A percentile compares a stretch with the other conserved stretches of the same genome.
phyloP scores from a whole-genome alignment of 2,329 filamentous ascomycete species.

The Penicillium carneum region DNA sequence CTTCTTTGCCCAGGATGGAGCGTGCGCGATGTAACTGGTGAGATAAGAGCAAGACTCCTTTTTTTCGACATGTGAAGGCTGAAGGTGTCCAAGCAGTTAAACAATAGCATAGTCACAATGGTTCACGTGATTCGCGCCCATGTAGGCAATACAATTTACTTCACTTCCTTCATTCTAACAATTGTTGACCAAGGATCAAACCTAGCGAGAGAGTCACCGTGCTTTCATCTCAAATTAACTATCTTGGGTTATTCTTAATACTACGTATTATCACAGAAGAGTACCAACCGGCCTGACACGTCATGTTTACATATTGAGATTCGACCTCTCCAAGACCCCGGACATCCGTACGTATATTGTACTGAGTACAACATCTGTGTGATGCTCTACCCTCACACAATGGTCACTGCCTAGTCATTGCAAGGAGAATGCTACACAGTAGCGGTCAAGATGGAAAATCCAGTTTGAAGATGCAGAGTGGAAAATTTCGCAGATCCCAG shows the following conservation, averaged over 20 bases:
- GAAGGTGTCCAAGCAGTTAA: background rate
- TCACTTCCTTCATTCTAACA: background rate
- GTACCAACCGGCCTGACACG: background rate
- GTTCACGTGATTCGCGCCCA: background rate
- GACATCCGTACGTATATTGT: background rate
- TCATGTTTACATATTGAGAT: background rate
- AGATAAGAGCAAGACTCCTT: no score
- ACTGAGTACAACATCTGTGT: background rate
- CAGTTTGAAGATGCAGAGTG: background rate
- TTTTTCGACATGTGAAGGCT: no score
- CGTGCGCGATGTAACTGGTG: no score
- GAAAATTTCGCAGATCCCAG: constrained; percentile 23
- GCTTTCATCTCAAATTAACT: no score
- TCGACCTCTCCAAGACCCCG: background rate
- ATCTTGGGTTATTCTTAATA: no score
- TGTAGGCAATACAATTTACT: background rate
- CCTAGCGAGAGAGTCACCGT: no score
- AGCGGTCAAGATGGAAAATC: constrained; percentile 25
- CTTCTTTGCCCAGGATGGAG: no score
- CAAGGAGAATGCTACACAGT: background rate
- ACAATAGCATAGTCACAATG: background rate
- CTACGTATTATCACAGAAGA: no score
- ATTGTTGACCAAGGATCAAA: background rate
- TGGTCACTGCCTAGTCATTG: background rate
- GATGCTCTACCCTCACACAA: background rate